Evolutionary conservation across 129 eudicot species (phyloP), one percentile per base, ranked within the genome.

Genomic region (Chrysanthemum seticuspe): DNA sequence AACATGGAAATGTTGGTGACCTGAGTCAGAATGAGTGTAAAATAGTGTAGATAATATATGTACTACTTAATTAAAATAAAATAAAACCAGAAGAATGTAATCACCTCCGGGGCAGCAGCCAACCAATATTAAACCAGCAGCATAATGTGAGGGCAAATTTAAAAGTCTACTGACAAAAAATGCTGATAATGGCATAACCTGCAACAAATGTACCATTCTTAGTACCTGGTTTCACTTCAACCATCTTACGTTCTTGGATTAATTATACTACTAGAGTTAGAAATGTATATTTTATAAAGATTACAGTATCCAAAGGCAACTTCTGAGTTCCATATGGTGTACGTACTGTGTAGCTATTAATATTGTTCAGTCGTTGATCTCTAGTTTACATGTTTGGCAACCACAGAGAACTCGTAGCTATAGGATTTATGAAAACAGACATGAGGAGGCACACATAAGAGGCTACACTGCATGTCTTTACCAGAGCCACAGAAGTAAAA

Each of bases 71-170:
- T 34, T n/a, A 63, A 62, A 31, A 57, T 61, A 4, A 69, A 61
- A 34, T 51, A 62, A 66, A 78, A 31, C 18, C 55, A 29, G 52
- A 72, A 64, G 56, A 72, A 73, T 27, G 68, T 59, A 79, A 66
- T 62, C 80, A 89, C 98, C 98, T 62, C 97, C 98, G 1, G 98
- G 98, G 70, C 98, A 93, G 87, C 97, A 93, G 81, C 90, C 96
- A 34, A 93, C 98, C 81, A 93, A 80, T 78, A 93, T 93, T 66
- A 93, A 81, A 36, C 98, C 98, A n/a, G 98, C 98, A 56, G 98
- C 98, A 88, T 87, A 93, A 76, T 86, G 61, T 19, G 98, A 84
- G 19, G 98, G 98, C 83, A 93, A 77, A 68, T 85, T 83, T 50
- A 93, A 71, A 73, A 93, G 67, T 87, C 79, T 90, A 86, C 96